Evolutionary conservation across 2,329 filamentous ascomycete genomes (phyloP), one percentile per base, ranked within the genome.

Genomic region (Scolecobasidium constrictum): DNA sequence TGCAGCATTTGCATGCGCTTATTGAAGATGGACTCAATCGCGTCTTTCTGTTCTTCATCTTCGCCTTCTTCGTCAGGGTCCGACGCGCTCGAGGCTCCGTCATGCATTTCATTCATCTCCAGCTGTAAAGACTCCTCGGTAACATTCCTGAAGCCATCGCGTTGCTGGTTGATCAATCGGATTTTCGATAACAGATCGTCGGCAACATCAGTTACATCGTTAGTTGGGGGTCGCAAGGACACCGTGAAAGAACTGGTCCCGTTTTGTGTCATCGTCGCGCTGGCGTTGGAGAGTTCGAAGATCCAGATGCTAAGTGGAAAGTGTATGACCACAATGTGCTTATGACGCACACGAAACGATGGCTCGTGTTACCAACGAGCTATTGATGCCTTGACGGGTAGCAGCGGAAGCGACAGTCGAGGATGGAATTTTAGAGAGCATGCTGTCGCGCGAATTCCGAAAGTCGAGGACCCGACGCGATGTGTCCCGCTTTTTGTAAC

Each of bases 71-170:
- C 63, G 15, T 59, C 49, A 18, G 55, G 62, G 38, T 66, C 63
- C 21, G 68, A 59, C 19, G 65, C 60, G 34, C 53, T 47, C 19
- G 5, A 19, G 3, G 35, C 6, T 4, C 44, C 44, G 11, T 11
- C 21, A 16, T 44, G 18, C 15, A 40, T 22, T 16, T 31, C 42
- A 13, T 67, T 63, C 40, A 92, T 79, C 53, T 92, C 81, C 26
- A 80, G 74, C 39, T 72, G 73, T 28, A 96, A 66, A 35, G 77
- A 73, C 40, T 78, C 72, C 59, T 94, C 84, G 39, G 78, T 85
- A 49, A 96, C 71, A 52, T 80, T 72, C 46, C 86, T 81, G 57
- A 96, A 93, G 18, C 86, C 84, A 12, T 85, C 86, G 47, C 83
- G 80, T 54, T 93, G 80, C 35, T 68, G 62, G 51, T 87, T 83